Conservation (phyloP, 176 grass and related monocot genomes). For the sorghum (Sorghum bicolor) region DNA sequence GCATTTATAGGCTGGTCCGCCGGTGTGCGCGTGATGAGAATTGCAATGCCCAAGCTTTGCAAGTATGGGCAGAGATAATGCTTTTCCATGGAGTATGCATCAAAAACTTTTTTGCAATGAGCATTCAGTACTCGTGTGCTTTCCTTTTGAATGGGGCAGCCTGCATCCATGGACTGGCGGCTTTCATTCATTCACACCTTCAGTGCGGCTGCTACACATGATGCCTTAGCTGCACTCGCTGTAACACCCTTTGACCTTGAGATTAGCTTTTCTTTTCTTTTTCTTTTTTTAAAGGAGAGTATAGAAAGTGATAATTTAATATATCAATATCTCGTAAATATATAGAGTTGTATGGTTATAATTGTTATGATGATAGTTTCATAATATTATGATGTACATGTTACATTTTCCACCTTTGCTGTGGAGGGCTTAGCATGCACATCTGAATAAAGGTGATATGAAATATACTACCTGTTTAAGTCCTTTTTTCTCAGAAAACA, state of each 20-base stretch:
- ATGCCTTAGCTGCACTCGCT: neutral
- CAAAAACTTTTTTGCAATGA: neutral
- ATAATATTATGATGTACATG: neutral
- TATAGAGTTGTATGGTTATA: neutral
- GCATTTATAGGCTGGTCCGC: neutral
- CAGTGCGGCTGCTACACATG: neutral
- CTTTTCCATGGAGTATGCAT: neutral
- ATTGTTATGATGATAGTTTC: neutral
- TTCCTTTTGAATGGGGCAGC: constrained; percentile 17
- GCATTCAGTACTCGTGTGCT: constrained; percentile 15
- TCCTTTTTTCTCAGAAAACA: neutral
- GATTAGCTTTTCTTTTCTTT: neutral
- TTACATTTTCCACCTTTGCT: neutral
- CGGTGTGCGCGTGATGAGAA: neutral
- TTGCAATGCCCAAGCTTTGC: neutral
- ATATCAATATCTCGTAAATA: neutral
- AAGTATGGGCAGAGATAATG: neutral
- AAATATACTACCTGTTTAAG: neutral
- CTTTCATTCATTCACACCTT: constrained; percentile 12
- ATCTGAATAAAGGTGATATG: neutral
- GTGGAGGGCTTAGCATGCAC: neutral
- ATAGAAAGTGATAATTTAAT: neutral
- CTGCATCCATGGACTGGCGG: constrained; percentile 1
- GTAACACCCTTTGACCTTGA: neutral
- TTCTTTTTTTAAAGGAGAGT: neutral